A percentile compares a stretch with the other conserved stretches of the same genome.
Evolutionary conservation across 352 stramenopile species (phyloP).

Genomic region (Phytophthora citricola): DNA sequence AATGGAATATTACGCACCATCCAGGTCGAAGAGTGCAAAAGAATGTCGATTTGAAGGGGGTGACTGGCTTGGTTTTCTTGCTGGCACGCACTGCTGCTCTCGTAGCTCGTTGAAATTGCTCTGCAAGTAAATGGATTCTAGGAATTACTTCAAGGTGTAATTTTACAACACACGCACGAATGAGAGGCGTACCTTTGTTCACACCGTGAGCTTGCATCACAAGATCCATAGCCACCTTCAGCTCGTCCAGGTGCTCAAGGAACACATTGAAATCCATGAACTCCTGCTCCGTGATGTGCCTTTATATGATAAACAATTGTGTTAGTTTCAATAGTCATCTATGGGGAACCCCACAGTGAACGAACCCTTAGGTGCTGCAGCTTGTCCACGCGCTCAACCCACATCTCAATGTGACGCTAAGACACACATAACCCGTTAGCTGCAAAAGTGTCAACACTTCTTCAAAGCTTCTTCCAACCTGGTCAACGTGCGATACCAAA

Average conservation of each 20-base stretch:
- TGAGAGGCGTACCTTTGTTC: slow-evolving; percentile 72
- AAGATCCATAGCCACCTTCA: slow-evolving; percentile 87
- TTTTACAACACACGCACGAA: background rate
- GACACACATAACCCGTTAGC: background rate
- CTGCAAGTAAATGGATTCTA: slow-evolving; percentile 29
- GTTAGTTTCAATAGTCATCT: background rate
- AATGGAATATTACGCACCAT: slow-evolving; percentile 48
- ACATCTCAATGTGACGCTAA: slow-evolving; percentile 67
- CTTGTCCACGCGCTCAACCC: slow-evolving; percentile 83
- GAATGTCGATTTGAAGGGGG: slow-evolving; percentile 84
- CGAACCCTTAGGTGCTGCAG: slow-evolving; percentile 63
- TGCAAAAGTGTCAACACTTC: background rate
- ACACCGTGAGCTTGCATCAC: slow-evolving; percentile 84
- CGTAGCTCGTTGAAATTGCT: slow-evolving; percentile 82
- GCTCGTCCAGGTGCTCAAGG: slow-evolving; percentile 82
- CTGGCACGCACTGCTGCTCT: slow-evolving; percentile 65
- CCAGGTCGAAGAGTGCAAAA: slow-evolving; percentile 82
- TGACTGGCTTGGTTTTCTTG: slow-evolving; percentile 70
- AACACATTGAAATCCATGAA: slow-evolving; percentile 89
- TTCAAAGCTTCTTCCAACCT: slow-evolving; percentile 41
- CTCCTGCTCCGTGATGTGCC: slow-evolving; percentile 75
- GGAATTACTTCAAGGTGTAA: too few relatives aligned
- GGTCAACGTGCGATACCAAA: slow-evolving; percentile 84
- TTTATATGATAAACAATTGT: slow-evolving; percentile 15
- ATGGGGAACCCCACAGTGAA: background rate